Evolutionary conservation across 2,329 filamentous ascomycete genomes (phyloP).

Genomic region (Cadophora malorum): DNA sequence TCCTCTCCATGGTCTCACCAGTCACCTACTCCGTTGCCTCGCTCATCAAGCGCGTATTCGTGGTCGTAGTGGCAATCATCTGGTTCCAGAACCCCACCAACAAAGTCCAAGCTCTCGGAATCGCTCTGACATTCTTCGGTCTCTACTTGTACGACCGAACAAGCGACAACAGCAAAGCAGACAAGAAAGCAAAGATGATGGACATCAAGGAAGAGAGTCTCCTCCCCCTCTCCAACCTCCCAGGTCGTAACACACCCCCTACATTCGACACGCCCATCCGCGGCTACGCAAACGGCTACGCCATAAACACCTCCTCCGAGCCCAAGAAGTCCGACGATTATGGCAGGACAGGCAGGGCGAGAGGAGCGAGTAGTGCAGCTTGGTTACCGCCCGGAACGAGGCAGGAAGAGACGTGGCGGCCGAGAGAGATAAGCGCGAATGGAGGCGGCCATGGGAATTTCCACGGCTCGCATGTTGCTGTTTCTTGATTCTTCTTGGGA

Average conservation of each 20-base stretch:
- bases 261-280: slow-evolving; percentile 50
- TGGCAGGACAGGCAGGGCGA: slow-evolving; percentile 57
- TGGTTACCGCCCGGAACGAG: slow-evolving; percentile 83
- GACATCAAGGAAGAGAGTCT: slow-evolving; percentile 49
- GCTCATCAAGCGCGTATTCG: slow-evolving; percentile 95
- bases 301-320: slow-evolving; percentile 46
- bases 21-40: slow-evolving; percentile 97
- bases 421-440: slow-evolving; percentile 31
- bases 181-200: slow-evolving; percentile 78
- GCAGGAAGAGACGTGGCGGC: slow-evolving; percentile 83
- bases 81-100: slow-evolving; percentile 96
- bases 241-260: slow-evolving; percentile 28
- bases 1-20: slow-evolving; percentile 91
- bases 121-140: slow-evolving; percentile 86
- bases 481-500: slow-evolving; percentile 19
- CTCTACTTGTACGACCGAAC: slow-evolving; percentile 96
- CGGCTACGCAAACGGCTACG: slow-evolving; percentile 55
- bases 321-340: slow-evolving; percentile 53
- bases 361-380: slow-evolving; percentile 54
- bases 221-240: slow-evolving; percentile 37
- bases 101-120: slow-evolving; percentile 80
- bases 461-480: slow-evolving; percentile 10
- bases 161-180: slow-evolving; percentile 84
- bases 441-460: neutral
- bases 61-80: slow-evolving; percentile 91